A percentile compares a stretch with the other conserved stretches of the same genome.
Evolutionary conservation across 352 stramenopile species (phyloP).

Genomic region (Globisporangium middletonii): DNA sequence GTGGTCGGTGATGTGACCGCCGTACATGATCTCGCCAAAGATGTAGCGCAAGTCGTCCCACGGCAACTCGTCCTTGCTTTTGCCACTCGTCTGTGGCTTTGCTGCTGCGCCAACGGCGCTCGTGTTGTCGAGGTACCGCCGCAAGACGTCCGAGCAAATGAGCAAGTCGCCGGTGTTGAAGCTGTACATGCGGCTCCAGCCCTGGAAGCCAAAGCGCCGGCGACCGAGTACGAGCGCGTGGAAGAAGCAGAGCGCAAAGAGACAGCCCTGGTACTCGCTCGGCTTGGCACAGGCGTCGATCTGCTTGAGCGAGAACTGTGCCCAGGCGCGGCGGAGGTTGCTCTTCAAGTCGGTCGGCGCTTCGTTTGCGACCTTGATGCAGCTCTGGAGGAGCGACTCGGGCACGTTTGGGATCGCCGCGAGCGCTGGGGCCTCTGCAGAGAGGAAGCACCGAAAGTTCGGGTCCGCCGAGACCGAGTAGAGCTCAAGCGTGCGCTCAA

Average conservation of each 20-base stretch:
- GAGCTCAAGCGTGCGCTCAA: conserved; percentile 74
- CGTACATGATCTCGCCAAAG: conserved; percentile 80
- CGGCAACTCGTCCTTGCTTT: conserved; percentile 36
- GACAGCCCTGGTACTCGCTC: conserved; percentile 88
- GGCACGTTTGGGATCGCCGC: conserved; percentile 87
- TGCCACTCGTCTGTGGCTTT: neutral
- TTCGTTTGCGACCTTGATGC: conserved; percentile 86
- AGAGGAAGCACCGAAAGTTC: conserved; percentile 94
- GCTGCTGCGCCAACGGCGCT: neutral
- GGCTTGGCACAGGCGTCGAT: conserved; percentile 62
- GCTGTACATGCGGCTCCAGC: conserved; percentile 90
- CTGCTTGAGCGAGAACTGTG: conserved; percentile 74
- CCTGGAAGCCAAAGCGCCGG: conserved; percentile 87
- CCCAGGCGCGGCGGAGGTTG: conserved; percentile 76
- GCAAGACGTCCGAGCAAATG: conserved; percentile 85
- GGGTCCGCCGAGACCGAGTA: conserved; percentile 82
- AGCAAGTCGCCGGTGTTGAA: conserved; percentile 95
- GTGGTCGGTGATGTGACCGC: conserved; percentile 56
- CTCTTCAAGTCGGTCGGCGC: conserved; percentile 76
- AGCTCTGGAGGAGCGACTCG: conserved; percentile 77
- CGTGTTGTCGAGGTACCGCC: conserved; percentile 53
- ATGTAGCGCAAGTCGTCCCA: conserved; percentile 88
- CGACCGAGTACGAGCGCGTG: conserved; percentile 90
- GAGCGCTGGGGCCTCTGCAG: conserved; percentile 83
- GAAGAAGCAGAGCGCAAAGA: conserved; percentile 95